Evolutionary conservation across 108 stramenopile species (phyloP).

Genomic region (Conticribra guillardii): DNA sequence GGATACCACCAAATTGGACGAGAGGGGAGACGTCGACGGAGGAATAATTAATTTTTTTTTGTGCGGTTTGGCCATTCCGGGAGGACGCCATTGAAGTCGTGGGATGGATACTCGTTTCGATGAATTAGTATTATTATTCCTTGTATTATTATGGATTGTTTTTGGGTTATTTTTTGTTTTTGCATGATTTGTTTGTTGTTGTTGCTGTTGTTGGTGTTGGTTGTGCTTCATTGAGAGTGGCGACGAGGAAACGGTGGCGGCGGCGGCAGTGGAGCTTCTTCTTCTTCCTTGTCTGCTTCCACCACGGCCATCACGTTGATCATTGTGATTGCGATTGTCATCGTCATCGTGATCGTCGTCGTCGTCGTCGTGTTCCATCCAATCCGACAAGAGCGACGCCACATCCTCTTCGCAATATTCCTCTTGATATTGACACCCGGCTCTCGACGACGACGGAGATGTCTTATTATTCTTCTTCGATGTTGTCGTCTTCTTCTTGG

Average conservation of each 20-base stretch:
- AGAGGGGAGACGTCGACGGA: neutral
- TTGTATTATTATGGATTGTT: too few species aligned
- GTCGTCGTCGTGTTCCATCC: conserved; percentile 4
- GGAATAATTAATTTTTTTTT: neutral
- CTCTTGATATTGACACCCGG: neutral
- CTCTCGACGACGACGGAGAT: neutral
- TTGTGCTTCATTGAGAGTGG: neutral
- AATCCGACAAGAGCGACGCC: neutral
- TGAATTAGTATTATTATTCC: too few species aligned
- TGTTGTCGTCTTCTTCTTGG: neutral
- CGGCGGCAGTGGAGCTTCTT: neutral
- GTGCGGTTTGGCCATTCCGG: conserved; percentile 9
- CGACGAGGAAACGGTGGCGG: neutral
- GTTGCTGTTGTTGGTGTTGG: neutral
- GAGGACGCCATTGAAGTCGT: conserved; percentile 18
- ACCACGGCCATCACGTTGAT: conserved; percentile 2
- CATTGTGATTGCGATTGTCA: conserved; percentile 5
- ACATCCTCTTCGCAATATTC: neutral
- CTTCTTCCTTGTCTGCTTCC: neutral
- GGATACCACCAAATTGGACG: neutral
- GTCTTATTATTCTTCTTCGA: neutral
- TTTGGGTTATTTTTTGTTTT: too few species aligned
- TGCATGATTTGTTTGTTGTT: too few species aligned
- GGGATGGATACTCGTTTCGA: neutral
- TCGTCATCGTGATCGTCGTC: conserved; percentile 16